Base-by-base conservation (phyloP, 1,284 basidiomycete species). In the Bondarzewia mesenterica region DNA sequence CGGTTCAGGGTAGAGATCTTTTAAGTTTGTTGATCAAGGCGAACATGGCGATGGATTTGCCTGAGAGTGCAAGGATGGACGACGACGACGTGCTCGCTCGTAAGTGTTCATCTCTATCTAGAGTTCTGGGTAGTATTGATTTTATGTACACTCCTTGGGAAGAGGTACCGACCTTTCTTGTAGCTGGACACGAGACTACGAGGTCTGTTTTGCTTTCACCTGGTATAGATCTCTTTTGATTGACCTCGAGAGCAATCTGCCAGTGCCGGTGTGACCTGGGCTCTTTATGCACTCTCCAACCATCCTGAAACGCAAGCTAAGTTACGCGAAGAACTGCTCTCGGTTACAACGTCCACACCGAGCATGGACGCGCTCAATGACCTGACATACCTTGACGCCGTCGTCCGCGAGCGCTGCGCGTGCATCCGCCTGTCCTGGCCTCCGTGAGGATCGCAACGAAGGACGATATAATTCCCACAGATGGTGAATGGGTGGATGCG, bases 141-240 rank as follows among this genome's bases (percentile, higher is more conserved):
- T 26, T 14, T 29, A n/a, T 15, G 22, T 40, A 18, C n/a, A 35
- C n/a, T 35, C 40, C 4, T 14, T 18, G 5, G 40, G n/a, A 22
- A 29, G 25, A 43, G n/a, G 29, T 39, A 21, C 0, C 25, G 26
- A 25, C 22, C 16, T 37, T 32, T 54, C 59, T 85, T 2, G 68
- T 78, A 4, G 80, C 81, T 4, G 89, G 89, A 0, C 85, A 90
- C 61, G 88, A 91, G 60, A 92, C 89, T 0, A 70, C 68, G 7
- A 83, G 80, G 74, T 75, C 2, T 54, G 35, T 15, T 20, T 6
- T 14, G 14, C 39, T 26, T n/a, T 8, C 14, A 16, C 3, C 15
- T 25, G 7, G 29, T 7, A 5, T 14, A 14, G 14, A n/a, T 15
- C 7, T 44, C 44, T 7, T 32, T 29, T 22, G 27, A 37, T 21